Percentiles rank a stretch among this genome's conserved stretches.
These are phyloP conservation scores for Eutrema yunnanense DNA, from an alignment of 345 rosid species.

Conservation along the genomic window DNA sequence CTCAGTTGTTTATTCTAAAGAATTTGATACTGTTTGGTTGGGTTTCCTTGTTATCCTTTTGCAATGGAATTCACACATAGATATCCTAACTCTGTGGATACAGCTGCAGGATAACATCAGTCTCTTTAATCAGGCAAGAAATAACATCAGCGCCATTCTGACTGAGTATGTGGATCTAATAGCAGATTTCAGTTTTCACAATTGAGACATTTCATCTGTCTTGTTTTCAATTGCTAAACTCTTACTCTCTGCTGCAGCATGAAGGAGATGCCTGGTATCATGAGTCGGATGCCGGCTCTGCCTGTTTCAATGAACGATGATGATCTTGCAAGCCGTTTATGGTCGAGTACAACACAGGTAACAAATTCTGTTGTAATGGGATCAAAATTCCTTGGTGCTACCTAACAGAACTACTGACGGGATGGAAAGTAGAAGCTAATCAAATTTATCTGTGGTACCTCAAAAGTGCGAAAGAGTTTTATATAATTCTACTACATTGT, in stretches of 20 bases:
- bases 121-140: conserved; percentile 62
- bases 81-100: conserved; percentile 20
- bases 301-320: conserved; percentile 66
- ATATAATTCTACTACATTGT: neutral
- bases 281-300: conserved; percentile 88
- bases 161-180: conserved; percentile 55
- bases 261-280: conserved; percentile 83
- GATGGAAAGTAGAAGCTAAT: neutral
- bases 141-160: conserved; percentile 64
- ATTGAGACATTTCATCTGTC: neutral
- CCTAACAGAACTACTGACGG: neutral
- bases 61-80: neutral
- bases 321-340: conserved; percentile 61
- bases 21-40: neutral
- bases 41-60: neutral
- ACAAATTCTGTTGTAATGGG: conserved; percentile 2
- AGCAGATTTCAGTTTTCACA: conserved; percentile 6
- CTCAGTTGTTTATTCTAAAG: neutral
- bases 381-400: neutral
- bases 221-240: conserved; percentile 15
- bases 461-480: neutral
- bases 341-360: conserved; percentile 63
- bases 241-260: conserved; percentile 47
- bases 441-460: neutral
- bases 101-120: conserved; percentile 87